These are phyloP conservation scores for Verticillium albo-atrum DNA, from an alignment of 2,329 filamentous ascomycete species.

Conservation along the genomic window DNA sequence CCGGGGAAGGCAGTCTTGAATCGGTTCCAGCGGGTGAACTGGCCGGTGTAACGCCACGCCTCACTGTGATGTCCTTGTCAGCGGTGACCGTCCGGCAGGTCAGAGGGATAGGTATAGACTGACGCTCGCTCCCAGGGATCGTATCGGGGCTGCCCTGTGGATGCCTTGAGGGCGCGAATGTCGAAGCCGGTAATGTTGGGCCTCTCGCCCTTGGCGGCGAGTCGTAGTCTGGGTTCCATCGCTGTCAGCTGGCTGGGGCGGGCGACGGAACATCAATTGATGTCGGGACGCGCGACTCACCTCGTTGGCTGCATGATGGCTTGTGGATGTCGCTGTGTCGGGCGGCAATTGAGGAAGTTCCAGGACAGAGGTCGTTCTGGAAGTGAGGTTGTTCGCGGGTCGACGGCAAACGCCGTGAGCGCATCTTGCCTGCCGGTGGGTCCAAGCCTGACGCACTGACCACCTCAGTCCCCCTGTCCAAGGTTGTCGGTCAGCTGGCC, in stretches of 20 bases:
- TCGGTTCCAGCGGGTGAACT: slow-evolving; percentile 83
- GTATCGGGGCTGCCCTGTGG: slow-evolving; percentile 59
- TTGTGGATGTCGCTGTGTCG: slow-evolving; percentile 11
- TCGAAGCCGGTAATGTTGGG: slow-evolving; percentile 91
- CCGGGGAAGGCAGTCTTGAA: slow-evolving; percentile 86
- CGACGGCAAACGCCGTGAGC: slow-evolving; percentile 10
- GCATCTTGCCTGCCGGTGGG: slow-evolving; percentile 1
- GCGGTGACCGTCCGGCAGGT: not conserved
- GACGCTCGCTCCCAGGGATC: slow-evolving; percentile 64
- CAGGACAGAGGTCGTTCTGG: slow-evolving; percentile 4
- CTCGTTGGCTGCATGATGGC: slow-evolving; percentile 24
- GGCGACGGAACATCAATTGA: slow-evolving; percentile 1
- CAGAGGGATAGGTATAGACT: slow-evolving; percentile 24
- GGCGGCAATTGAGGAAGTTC: slow-evolving; percentile 6
- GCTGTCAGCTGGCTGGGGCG: not conserved
- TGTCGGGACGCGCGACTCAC: slow-evolving; percentile 5
- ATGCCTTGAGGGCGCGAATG: slow-evolving; percentile 70
- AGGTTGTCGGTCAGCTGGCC: slow-evolving; percentile 1
- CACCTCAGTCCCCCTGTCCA: not conserved
- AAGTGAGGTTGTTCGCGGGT: slow-evolving; percentile 1
- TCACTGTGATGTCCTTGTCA: slow-evolving; percentile 55
- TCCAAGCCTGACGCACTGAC: not conserved
- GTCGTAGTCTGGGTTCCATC: slow-evolving; percentile 37
- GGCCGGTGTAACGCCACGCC: slow-evolving; percentile 88
- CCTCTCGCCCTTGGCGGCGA: slow-evolving; percentile 46